A percentile compares a stretch with the other conserved stretches of the same genome.
These are phyloP conservation scores for Colletotrichum echinochloae DNA, from an alignment of 2,329 filamentous ascomycete species.

Conservation along the genomic window DNA sequence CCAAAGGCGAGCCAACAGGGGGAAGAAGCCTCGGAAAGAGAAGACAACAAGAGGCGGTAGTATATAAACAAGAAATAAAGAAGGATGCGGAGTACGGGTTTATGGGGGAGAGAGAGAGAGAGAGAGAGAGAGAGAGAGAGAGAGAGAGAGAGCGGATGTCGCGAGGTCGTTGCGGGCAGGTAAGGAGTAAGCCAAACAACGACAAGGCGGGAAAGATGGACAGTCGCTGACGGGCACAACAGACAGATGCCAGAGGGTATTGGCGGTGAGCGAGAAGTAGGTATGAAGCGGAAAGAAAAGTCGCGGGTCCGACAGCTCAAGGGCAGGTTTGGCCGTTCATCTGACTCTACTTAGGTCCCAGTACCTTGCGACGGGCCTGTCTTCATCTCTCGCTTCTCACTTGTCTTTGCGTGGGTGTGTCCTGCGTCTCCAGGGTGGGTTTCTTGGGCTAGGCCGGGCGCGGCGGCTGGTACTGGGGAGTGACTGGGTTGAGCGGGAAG, in stretches of 20 bases:
- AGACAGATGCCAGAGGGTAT: neutral
- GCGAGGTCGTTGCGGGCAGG: neutral
- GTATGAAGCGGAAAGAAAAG: conserved; percentile 20
- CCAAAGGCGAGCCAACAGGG: neutral
- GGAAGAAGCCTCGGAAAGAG: neutral
- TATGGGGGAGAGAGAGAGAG: too few relatives aligned
- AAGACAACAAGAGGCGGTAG: neutral
- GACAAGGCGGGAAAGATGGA: neutral
- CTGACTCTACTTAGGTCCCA: conserved; percentile 31
- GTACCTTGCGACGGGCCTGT: conserved; percentile 30
- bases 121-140: too few relatives aligned
- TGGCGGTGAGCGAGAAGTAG: conserved; percentile 7
- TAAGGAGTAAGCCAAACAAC: neutral
- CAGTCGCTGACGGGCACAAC: neutral
- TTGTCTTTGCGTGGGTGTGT: conserved; percentile 8
- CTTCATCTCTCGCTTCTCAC: conserved; percentile 11
- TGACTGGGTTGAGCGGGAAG: conserved; percentile 21
- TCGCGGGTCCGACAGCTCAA: conserved; percentile 26
- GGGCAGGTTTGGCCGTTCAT: conserved; percentile 22
- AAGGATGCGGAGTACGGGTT: neutral
- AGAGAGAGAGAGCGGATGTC: neutral
- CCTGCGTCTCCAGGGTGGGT: conserved; percentile 16
- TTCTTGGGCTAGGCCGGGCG: conserved; percentile 22
- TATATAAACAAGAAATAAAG: neutral
- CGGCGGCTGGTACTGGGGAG: conserved; percentile 12